Evolutionary conservation across 371 early-diverging fungal species (phyloP).

Genomic region (Homolaphlyctis polyrhiza): DNA sequence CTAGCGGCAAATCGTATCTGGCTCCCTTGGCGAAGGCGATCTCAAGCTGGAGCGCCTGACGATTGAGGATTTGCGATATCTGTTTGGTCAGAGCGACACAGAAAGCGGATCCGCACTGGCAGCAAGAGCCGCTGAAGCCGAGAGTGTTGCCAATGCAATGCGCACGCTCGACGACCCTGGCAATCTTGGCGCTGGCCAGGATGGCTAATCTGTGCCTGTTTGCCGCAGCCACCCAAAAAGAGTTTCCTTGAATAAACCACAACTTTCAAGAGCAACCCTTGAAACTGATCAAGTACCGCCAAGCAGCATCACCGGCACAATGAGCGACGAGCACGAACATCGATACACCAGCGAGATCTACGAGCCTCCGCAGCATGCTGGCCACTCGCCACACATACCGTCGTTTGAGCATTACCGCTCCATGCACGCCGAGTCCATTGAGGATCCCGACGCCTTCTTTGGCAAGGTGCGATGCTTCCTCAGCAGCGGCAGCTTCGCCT

Average conservation of each 20-base stretch:
- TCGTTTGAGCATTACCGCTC: slow-evolving; percentile 72
- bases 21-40: slow-evolving; percentile 8
- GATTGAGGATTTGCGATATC: slow-evolving; percentile 2
- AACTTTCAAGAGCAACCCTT: too few species aligned
- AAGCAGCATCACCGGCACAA: too few species aligned
- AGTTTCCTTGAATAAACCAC: too few species aligned
- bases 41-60: slow-evolving; percentile 5
- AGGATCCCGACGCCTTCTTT: slow-evolving; percentile 79
- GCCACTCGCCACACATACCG: slow-evolving; percentile 43
- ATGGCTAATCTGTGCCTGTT: too few species aligned
- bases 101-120: too few species aligned
- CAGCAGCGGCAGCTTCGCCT: too few species aligned
- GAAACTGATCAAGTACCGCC: too few species aligned
- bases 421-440: slow-evolving; percentile 73
- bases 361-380: slow-evolving; percentile 1
- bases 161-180: too few species aligned
- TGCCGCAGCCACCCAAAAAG: too few species aligned
- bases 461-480: slow-evolving; percentile 68
- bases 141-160: too few species aligned
- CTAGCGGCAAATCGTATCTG: slow-evolving; percentile 6
- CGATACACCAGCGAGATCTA: background rate
- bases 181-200: too few species aligned
- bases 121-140: too few species aligned
- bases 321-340: background rate
- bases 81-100: slow-evolving; percentile 4